These are phyloP conservation scores for Strigomonas culicis DNA, from an alignment of 208 protist species.

Conservation along the genomic window DNA sequence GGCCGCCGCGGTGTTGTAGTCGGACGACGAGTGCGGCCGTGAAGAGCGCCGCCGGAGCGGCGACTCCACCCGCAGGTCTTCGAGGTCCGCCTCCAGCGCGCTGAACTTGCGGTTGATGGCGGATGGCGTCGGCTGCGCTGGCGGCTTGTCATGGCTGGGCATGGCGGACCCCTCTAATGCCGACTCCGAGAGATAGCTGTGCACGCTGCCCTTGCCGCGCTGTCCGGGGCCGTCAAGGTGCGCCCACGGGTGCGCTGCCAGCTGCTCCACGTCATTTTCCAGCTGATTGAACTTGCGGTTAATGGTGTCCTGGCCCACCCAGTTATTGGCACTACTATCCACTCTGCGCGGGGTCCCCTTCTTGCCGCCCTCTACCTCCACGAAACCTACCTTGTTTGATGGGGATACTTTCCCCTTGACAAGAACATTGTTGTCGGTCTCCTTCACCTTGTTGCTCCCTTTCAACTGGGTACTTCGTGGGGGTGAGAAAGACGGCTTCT, in stretches of 20 bases:
- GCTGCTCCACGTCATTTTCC: slow-evolving; percentile 4
- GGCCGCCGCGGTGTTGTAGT: background rate
- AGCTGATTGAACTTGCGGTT: slow-evolving; percentile 1
- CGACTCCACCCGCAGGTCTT: background rate
- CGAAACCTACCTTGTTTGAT: no score
- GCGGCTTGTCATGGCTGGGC: background rate
- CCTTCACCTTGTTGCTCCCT: background rate
- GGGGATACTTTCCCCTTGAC: no score
- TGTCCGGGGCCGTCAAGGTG: no score
- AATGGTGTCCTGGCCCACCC: slow-evolving; percentile 4
- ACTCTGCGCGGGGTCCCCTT: background rate
- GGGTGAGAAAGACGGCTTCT: background rate
- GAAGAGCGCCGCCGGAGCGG: background rate
- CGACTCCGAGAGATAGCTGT: no score
- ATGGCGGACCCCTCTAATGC: no score
- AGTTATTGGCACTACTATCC: background rate
- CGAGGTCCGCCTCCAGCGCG: background rate
- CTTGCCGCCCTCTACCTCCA: background rate
- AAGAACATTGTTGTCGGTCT: no score
- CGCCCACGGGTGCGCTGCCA: background rate
- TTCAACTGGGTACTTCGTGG: background rate
- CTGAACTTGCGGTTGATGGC: slow-evolving; percentile 3
- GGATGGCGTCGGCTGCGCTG: background rate
- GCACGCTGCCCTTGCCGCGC: no score
- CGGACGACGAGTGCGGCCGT: background rate